Percentiles rank a stretch among this genome's conserved stretches.
Evolutionary conservation across 2,329 filamentous ascomycete species (phyloP).

Genomic region (Coniochaeta prunicola): DNA sequence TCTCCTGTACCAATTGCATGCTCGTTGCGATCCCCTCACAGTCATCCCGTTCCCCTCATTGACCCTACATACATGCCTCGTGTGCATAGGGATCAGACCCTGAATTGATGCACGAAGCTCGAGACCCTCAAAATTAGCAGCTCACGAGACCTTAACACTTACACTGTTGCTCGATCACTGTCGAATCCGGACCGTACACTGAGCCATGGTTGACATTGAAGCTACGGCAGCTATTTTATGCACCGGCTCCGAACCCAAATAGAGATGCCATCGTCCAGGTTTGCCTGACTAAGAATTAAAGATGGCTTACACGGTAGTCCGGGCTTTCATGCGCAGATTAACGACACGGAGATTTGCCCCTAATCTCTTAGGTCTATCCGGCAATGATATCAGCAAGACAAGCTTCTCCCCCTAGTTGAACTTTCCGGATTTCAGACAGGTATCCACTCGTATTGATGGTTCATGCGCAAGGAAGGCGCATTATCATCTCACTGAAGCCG

Average conservation of each 20-base stretch:
- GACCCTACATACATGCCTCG: background rate
- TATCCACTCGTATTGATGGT: background rate
- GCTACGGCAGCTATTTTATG: background rate
- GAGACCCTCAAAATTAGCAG: background rate
- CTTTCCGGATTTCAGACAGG: background rate
- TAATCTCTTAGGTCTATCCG: background rate
- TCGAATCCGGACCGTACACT: background rate
- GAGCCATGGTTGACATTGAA: background rate
- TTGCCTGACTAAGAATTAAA: background rate
- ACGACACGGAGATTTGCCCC: background rate
- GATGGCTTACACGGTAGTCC: background rate
- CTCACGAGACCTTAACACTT: background rate
- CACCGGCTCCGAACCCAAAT: background rate
- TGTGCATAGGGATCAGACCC: conserved; percentile 1
- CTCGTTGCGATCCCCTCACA: background rate
- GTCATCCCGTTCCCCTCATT: background rate
- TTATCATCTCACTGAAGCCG: background rate
- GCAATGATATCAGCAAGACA: background rate
- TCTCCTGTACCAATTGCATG: background rate
- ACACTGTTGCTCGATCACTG: background rate
- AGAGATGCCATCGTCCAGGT: background rate
- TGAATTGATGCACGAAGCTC: background rate
- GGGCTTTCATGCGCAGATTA: background rate
- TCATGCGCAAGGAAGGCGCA: background rate
- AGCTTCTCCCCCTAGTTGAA: background rate